Evolutionary conservation across 2,329 filamentous ascomycete genomes (phyloP).

Genomic region (Clonostachys solani): DNA sequence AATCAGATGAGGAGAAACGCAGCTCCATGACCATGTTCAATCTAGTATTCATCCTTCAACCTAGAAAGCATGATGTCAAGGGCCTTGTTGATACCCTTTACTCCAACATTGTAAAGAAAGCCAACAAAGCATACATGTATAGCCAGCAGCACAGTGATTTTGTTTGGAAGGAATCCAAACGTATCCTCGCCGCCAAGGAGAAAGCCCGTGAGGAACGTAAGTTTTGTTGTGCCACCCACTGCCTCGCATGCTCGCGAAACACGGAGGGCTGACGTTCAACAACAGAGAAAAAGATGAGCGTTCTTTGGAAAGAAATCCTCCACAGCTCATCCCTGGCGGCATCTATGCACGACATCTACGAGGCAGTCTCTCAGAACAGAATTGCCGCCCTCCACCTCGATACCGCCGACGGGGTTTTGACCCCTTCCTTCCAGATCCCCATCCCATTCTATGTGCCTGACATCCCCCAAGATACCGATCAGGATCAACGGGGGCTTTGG

Average conservation of each 20-base stretch:
- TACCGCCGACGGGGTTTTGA: constrained; percentile 51
- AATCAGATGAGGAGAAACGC: constrained; percentile 52
- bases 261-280: constrained; percentile 6
- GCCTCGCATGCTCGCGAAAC: background rate
- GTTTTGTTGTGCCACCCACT: constrained; percentile 12
- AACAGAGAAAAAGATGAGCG: constrained; percentile 54
- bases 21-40: constrained; percentile 95
- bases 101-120: constrained; percentile 83
- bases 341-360: constrained; percentile 78
- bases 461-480: constrained; percentile 60
- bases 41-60: constrained; percentile 85
- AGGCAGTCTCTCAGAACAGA: constrained; percentile 75
- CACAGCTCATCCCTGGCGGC: constrained; percentile 73
- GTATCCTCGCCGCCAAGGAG: constrained; percentile 76
- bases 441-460: constrained; percentile 68
- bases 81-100: constrained; percentile 74
- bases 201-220: constrained; percentile 68
- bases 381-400: constrained; percentile 82
- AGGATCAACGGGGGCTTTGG: constrained; percentile 71
- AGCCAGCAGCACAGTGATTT: constrained; percentile 88
- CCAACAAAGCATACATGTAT: constrained; percentile 88
- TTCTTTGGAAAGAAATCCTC: constrained; percentile 67
- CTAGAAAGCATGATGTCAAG: constrained; percentile 72
- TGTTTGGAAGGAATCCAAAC: constrained; percentile 86
- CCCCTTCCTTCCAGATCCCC: constrained; percentile 61